Conservation (phyloP, 176 grass and related monocot genomes). For the Cymbopogon citratus region DNA sequence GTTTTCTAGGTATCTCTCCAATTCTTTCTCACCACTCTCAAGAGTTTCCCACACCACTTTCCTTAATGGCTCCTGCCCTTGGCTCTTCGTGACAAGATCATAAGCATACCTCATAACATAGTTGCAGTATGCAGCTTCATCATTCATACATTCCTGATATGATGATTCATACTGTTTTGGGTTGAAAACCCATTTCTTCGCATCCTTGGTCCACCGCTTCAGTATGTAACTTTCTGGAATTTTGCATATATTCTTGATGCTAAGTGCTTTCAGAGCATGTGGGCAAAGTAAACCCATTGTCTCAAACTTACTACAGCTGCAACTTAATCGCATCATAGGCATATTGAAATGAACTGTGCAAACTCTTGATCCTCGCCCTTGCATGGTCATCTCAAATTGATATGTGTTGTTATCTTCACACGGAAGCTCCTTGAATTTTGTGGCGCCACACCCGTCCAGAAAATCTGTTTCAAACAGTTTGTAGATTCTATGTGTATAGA, state of each 20-base stretch:
- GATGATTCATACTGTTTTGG: conserved; percentile 54
- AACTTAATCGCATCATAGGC: conserved; percentile 39
- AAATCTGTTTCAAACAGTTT: conserved; percentile 78
- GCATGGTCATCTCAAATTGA: conserved; percentile 76
- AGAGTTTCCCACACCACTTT: conserved; percentile 51
- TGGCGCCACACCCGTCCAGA: conserved; percentile 74
- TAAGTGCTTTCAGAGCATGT: conserved; percentile 71
- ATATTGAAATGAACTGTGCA: conserved; percentile 56
- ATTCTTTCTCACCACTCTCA: conserved; percentile 47
- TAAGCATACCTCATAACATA: conserved; percentile 75
- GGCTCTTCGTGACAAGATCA: conserved; percentile 76
- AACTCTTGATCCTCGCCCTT: conserved; percentile 58
- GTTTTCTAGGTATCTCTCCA: conserved; percentile 58
- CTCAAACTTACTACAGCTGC: conserved; percentile 76
- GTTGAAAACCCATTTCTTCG: conserved; percentile 63
- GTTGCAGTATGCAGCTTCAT: conserved; percentile 52
- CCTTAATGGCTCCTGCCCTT: conserved; percentile 57
- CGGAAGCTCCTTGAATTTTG: conserved; percentile 55
- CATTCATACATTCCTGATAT: conserved; percentile 50
- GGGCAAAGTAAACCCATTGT: conserved; percentile 81
- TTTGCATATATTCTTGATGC: conserved; percentile 58
- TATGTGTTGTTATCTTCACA: conserved; percentile 44
- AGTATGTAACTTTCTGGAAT: conserved; percentile 74
- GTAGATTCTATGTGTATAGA: conserved; percentile 82
- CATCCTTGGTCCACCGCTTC: conserved; percentile 79